phyloP scores from a whole-genome alignment of 1,284 basidiomycete species.

The Fereydounia khargensis region DNA sequence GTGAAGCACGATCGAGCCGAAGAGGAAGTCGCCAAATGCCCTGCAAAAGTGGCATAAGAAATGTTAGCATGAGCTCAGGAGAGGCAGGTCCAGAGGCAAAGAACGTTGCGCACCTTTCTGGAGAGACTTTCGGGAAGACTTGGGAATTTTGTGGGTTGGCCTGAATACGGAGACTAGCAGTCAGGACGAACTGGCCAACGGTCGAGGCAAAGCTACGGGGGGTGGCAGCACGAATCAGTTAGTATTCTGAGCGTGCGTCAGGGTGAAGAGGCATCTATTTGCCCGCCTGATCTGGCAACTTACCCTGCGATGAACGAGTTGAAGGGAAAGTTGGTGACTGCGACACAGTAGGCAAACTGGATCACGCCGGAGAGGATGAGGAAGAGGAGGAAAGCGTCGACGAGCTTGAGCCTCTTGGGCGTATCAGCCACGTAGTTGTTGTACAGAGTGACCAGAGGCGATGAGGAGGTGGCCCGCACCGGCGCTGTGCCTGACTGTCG shows the following conservation, averaged over 20 bases:
- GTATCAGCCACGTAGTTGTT: slow-evolving; percentile 76
- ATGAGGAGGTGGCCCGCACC: slow-evolving; percentile 4
- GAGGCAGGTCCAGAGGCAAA: background rate
- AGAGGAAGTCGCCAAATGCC: slow-evolving; percentile 85
- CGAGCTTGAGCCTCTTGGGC: slow-evolving; percentile 80
- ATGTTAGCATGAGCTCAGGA: background rate
- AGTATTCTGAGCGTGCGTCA: background rate
- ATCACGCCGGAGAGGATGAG: slow-evolving; percentile 84
- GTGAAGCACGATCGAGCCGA: slow-evolving; percentile 90
- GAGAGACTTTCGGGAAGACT: slow-evolving; percentile 67
- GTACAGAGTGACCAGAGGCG: slow-evolving; percentile 67
- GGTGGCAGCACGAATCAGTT: background rate
- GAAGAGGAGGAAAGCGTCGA: slow-evolving; percentile 89
- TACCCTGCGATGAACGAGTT: slow-evolving; percentile 95
- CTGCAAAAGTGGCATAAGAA: slow-evolving; percentile 8
- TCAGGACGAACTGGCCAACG: slow-evolving; percentile 93
- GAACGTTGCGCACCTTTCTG: slow-evolving; percentile 71
- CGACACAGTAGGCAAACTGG: slow-evolving; percentile 87
- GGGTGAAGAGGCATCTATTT: too few relatives aligned
- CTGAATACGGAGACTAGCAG: slow-evolving; percentile 86
- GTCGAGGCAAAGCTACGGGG: slow-evolving; percentile 77
- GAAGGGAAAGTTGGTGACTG: slow-evolving; percentile 91
- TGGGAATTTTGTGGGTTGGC: slow-evolving; percentile 77
- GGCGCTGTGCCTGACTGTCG: slow-evolving; percentile 11
- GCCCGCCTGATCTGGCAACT: slow-evolving; percentile 58